Evolutionary conservation across 2,329 filamentous ascomycete genomes (phyloP), one percentile per base, ranked within the genome.

Genomic region (Incumbomyces delicatus): DNA sequence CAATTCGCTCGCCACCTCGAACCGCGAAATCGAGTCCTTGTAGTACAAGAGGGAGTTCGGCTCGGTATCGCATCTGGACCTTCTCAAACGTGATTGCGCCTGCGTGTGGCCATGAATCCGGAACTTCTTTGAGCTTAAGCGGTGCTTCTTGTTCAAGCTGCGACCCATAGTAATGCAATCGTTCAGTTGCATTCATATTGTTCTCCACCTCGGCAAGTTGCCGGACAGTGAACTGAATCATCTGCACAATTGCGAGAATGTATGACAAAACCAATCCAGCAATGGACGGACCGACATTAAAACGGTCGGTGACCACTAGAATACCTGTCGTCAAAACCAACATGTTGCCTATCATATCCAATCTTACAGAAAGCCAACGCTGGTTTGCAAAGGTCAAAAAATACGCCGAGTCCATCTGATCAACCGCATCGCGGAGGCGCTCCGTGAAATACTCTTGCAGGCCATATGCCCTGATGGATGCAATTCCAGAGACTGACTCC

Each of bases 171-270:
- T 94, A 87, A 62, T 88, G 81, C 30, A 96, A 73, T 41, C 92
- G 83, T 67, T 96, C 90, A 0, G 94, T 92, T 0, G 89, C 83
- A 63, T 95, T 96, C 90, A 96, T 96, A 61, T 89, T 87, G 66
- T 95, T 96, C 65, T 96, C 90, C 7, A 96, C 87, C 64, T 95
- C 90, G 20, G 90, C 90, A 6, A 95, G 74, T 66, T 96, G 90
- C 14, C 92, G 80, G 14, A 96, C 87, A 1, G 87, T 90, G 65
- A 95, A 95, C 61, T 95, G 90, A 54, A 96, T 83, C 84, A 95
- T 88, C 64, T 94, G 87, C 14, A 94, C 88, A 59, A 95, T 94
- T 12, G 83, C 78, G 14, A 98, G 75, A 60, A 96, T 94, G 65
- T 96, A 96, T 39, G 85, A 92, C 17, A 98, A 74, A 0, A 96